Conservation (phyloP, 306 rosid genomes). For the Fragaria nilgerrensis region DNA sequence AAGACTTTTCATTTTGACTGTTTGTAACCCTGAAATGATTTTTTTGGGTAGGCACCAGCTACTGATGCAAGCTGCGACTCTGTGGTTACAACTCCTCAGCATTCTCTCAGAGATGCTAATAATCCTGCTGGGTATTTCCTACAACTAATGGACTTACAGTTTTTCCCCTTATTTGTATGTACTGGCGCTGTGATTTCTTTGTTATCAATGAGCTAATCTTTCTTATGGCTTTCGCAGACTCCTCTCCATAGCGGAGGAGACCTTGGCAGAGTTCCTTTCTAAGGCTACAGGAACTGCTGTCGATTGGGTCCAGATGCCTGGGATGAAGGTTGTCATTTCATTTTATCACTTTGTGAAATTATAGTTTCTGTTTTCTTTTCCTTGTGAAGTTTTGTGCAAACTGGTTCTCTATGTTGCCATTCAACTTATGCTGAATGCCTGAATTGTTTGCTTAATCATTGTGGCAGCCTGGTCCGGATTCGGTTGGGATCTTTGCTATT, state of each 20-base stretch:
- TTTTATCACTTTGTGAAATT: background rate
- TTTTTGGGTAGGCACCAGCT: conserved; percentile 56
- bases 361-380: background rate
- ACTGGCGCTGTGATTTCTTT: background rate
- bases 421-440: background rate
- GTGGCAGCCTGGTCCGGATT: conserved; percentile 99
- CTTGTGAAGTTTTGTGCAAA: background rate
- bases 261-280: conserved; percentile 99
- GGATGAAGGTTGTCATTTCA: conserved; percentile 83
- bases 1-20: conserved; percentile 8
- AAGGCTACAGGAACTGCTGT: conserved; percentile 99
- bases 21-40: conserved; percentile 17
- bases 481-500: conserved; percentile 99
- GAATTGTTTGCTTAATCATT: background rate
- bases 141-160: background rate
- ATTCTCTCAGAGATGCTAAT: conserved; percentile 77
- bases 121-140: conserved; percentile 93
- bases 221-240: conserved; percentile 53
- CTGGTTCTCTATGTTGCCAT: background rate
- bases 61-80: conserved; percentile 95
- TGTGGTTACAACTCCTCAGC: conserved; percentile 80
- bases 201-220: conserved; percentile 6
- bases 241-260: conserved; percentile 97
- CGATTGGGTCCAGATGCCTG: conserved; percentile 99
- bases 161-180: conserved; percentile 10